These are phyloP conservation scores for Erysimum cheiranthoides DNA, from an alignment of 345 rosid genomes.

Conservation along the genomic window DNA sequence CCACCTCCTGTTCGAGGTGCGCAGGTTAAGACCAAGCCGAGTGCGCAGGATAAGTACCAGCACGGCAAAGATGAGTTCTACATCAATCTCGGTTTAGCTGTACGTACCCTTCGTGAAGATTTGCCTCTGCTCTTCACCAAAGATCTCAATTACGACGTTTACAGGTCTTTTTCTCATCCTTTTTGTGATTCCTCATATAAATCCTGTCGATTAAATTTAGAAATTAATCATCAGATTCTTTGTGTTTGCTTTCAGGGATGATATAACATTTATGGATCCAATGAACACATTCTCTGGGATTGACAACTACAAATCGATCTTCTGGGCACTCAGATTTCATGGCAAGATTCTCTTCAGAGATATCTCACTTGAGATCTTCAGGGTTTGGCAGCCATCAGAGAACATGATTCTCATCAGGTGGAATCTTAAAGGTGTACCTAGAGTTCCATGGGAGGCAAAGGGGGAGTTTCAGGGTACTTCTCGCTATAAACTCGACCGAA, in stretches of 20 bases:
- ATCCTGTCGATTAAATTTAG: neutral
- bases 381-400: slow-evolving; percentile 94
- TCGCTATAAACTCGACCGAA: slow-evolving; percentile 79
- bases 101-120: slow-evolving; percentile 88
- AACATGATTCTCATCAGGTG: slow-evolving; percentile 82
- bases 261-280: slow-evolving; percentile 79
- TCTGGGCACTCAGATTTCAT: slow-evolving; percentile 92
- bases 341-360: slow-evolving; percentile 84
- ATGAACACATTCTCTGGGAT: slow-evolving; percentile 84
- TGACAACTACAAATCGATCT: slow-evolving; percentile 78
- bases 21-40: slow-evolving; percentile 47
- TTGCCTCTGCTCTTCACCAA: slow-evolving; percentile 71
- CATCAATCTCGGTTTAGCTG: slow-evolving; percentile 83
- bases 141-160: slow-evolving; percentile 85
- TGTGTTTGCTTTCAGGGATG: slow-evolving; percentile 62
- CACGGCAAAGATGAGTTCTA: slow-evolving; percentile 66
- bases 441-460: slow-evolving; percentile 90
- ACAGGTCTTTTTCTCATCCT: slow-evolving; percentile 56
- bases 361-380: slow-evolving; percentile 68
- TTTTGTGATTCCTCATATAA: neutral
- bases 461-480: slow-evolving; percentile 88
- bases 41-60: slow-evolving; percentile 45
- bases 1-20: slow-evolving; percentile 54
- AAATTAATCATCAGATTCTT: slow-evolving; percentile 7
- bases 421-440: slow-evolving; percentile 80